Conservation (phyloP, 2,329 filamentous ascomycete species). For the Botrytis sinoallii region DNA sequence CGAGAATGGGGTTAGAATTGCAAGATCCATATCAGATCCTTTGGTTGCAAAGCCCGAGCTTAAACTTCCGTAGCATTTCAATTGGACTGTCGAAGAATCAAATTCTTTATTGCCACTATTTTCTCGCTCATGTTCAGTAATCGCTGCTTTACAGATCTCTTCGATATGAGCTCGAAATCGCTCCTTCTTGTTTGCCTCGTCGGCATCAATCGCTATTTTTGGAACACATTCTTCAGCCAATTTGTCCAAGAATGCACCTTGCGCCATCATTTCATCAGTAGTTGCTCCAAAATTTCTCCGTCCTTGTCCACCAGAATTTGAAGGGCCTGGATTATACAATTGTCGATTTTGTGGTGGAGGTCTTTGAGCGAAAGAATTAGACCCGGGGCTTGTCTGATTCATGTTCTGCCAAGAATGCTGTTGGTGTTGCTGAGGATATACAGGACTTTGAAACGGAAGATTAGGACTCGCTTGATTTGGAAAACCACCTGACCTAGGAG, state of each 20-base stretch:
- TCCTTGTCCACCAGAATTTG: conserved; percentile 22
- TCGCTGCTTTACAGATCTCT: conserved; percentile 57
- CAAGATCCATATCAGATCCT: conserved; percentile 88
- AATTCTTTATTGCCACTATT: conserved; percentile 46
- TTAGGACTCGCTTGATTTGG: conserved; percentile 25
- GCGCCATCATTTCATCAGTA: conserved; percentile 47
- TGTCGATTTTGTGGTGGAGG: conserved; percentile 33
- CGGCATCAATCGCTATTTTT: conserved; percentile 54
- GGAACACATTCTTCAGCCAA: conserved; percentile 41
- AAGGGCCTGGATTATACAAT: conserved; percentile 33
- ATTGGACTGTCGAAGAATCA: conserved; percentile 54
- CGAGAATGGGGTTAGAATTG: conserved; percentile 65
- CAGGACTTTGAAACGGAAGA: conserved; percentile 21
- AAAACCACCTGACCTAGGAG: conserved; percentile 37
- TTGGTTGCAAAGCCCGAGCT: conserved; percentile 82
- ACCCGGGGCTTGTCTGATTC: conserved; percentile 12
- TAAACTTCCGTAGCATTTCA: conserved; percentile 79
- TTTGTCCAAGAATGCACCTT: conserved; percentile 49
- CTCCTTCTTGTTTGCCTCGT: conserved; percentile 69
- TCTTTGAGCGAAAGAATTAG: conserved; percentile 12
- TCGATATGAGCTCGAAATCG: conserved; percentile 64
- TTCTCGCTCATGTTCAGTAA: conserved; percentile 51
- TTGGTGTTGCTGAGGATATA: conserved; percentile 13
- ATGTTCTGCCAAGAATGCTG: conserved; percentile 16
- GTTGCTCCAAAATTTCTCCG: conserved; percentile 22